Percentiles rank a stretch among this genome's conserved stretches.
Conservation (phyloP, 352 stramenopile genomes). For the Phytophthora capsici region DNA sequence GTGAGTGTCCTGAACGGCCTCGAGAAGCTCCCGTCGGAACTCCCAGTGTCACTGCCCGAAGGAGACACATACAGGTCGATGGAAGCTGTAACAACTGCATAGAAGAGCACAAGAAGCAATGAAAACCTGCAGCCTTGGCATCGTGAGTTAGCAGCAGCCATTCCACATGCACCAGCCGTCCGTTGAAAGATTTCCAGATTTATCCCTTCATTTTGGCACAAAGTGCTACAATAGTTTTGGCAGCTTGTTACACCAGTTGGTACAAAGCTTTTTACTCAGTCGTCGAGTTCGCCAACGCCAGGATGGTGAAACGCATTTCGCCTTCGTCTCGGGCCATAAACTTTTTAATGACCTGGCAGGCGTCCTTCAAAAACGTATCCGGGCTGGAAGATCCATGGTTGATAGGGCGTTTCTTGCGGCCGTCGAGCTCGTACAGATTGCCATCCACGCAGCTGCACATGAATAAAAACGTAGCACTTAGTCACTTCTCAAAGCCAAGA, state of each 20-base stretch:
- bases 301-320: slow-evolving; percentile 96
- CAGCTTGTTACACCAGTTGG: slow-evolving; percentile 9
- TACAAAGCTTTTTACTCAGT: slow-evolving; percentile 23
- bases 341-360: slow-evolving; percentile 89
- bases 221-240: slow-evolving; percentile 5
- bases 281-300: slow-evolving; percentile 87
- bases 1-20: slow-evolving; percentile 61
- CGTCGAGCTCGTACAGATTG: slow-evolving; percentile 96
- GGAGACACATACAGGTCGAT: slow-evolving; percentile 64
- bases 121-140: not conserved
- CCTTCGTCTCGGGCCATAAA: slow-evolving; percentile 95
- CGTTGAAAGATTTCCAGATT: slow-evolving; percentile 5
- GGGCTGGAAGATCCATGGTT: slow-evolving; percentile 91
- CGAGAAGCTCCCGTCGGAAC: slow-evolving; percentile 51
- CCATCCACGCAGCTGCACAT: slow-evolving; percentile 83
- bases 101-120: not conserved
- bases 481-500: not conserved
- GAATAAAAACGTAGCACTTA: slow-evolving; percentile 6
- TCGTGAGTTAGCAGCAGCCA: not conserved
- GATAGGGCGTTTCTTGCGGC: slow-evolving; percentile 94
- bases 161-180: slow-evolving; percentile 29
- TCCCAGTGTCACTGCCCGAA: slow-evolving; percentile 48
- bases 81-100: slow-evolving; percentile 4
- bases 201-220: too few relatives aligned
- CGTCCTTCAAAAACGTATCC: slow-evolving; percentile 90